Base-by-base conservation (phyloP, 1,284 basidiomycete genomes). In the Sanghuangporus weigelae region DNA sequence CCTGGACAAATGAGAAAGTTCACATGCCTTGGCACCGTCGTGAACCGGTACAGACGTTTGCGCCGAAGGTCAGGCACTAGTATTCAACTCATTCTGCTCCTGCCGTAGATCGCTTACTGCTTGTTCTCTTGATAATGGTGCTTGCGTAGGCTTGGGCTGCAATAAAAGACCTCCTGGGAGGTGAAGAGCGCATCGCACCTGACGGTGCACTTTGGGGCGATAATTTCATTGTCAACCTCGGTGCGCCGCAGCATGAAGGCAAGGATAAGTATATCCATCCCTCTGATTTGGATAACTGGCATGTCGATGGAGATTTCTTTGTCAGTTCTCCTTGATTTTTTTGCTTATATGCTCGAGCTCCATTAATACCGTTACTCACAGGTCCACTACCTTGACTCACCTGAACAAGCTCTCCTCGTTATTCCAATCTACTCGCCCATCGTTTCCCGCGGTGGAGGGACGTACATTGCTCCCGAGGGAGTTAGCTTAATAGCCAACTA, bases 281-380 rank as follows among this genome's bases (percentile, higher is more conserved):
- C 7, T 68, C 72, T 61, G 77, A 82, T 63, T 71, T 86, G 63
- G 78, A 79, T 66, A 84, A 84, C 67, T 87, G 84, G 84, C 84
- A 87, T 71, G 82, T 84, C 56, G 84, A 85, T 71, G 84, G 84
- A 39, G 84, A 86, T 69, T 86, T 85, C 70, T 86, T 85, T 71
- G 79, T 80, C 64, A n/a, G 21, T 23, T 53, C 11, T 42, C 40
- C 2, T n/a, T 3, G n/a, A n/a, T 2, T 21, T 42, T 19, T n/a
- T 12, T 19, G 14, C 1, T 12, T 58, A 35, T 26, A 46, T 35
- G 7, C 12, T n/a, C 7, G n/a, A 23, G 49, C 19, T 31, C 21
- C 21, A 31, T 19, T 16, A 51, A 62, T 23, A 67, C 7, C 26
- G 12, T 36, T 21, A 19, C 23, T 8, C 35, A 48, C 14, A 80